Base-by-base conservation (phyloP, 2,329 filamentous ascomycete species). In the Colletotrichum falcatum region DNA sequence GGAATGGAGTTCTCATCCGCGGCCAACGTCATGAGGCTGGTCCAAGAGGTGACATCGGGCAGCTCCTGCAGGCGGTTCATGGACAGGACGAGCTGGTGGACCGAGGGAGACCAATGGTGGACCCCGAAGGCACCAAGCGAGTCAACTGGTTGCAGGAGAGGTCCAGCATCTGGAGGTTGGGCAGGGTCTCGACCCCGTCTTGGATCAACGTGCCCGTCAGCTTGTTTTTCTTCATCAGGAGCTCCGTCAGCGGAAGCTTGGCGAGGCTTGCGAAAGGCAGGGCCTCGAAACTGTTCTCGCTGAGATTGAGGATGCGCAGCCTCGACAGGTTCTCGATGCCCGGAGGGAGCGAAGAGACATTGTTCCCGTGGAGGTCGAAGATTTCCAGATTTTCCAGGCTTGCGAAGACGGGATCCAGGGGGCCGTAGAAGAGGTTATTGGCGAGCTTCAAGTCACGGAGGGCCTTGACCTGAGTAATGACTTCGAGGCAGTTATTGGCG, bases 1-100 rank as follows among this genome's bases (percentile, higher is more conserved):
- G 87, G 83, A 30, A 99, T 89, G 74, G 87, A 91, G 78, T 99
- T 99, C 74, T 97, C 93, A 60, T 95, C 93, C 0, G 91, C 91
- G 1, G 90, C 86, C 14, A 99, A 82, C 1, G 91, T 94, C 44
- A 92, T 80, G 6, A 98, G 87, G 61, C 86, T 90, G 5, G 84
- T 84, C 92, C 94, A 98, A 2, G 86, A 85, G n/a, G 87, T 86
- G 74, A 98, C 83, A 73, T 93, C 87, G 0, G 95, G 94, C 16
- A 99, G 82, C 0, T 81, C 80, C 71, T 89, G 88, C 8, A 99
- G 83, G 14, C 93, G 89, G 78, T 99, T 99, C 79, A 91, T 90
- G 1, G 92, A 92, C n/a, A 97, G 83, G 42, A 91, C 90, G 14
- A 98, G 81, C 59, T 90, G 89, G 73, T 93, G 91, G 30, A 98